Evolutionary conservation across 2,329 filamentous ascomycete genomes (phyloP).

Genomic region (Alternaria angustiovoidea): DNA sequence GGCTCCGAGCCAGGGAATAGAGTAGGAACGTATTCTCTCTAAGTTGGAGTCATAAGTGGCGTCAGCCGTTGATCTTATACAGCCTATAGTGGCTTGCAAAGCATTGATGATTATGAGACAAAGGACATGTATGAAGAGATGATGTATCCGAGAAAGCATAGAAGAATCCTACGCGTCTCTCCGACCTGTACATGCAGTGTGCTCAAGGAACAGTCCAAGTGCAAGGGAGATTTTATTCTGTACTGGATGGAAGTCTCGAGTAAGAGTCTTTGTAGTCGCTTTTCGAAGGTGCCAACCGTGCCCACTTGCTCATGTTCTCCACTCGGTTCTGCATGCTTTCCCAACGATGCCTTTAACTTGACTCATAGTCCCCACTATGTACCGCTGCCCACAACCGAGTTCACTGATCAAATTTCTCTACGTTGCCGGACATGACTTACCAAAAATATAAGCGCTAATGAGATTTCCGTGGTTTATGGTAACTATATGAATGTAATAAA

Average conservation of each 20-base stretch:
- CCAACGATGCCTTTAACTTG: slow-evolving; percentile 1
- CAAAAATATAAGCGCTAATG: too few species aligned
- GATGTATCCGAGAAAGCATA: not conserved
- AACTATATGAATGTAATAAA: too few species aligned
- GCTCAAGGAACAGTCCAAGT: not conserved
- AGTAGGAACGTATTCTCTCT: not conserved
- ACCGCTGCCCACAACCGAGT: not conserved
- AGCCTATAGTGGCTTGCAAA: not conserved
- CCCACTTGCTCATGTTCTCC: not conserved
- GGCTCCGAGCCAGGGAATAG: not conserved
- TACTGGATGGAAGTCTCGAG: not conserved
- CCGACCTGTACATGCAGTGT: not conserved
- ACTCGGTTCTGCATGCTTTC: not conserved
- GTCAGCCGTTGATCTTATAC: not conserved
- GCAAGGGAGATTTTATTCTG: not conserved
- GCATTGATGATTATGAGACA: not conserved
- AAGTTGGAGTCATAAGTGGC: not conserved
- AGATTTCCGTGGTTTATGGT: not conserved
- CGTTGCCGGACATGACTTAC: not conserved
- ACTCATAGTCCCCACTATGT: not conserved
- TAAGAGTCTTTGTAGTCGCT: not conserved
- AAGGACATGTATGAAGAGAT: not conserved
- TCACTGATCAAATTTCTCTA: not conserved
- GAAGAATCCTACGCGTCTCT: not conserved
- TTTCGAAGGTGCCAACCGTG: not conserved